These are phyloP conservation scores for Penicillium tannophilum DNA, from an alignment of 495 filamentous ascomycete genomes.

Conservation along the genomic window DNA sequence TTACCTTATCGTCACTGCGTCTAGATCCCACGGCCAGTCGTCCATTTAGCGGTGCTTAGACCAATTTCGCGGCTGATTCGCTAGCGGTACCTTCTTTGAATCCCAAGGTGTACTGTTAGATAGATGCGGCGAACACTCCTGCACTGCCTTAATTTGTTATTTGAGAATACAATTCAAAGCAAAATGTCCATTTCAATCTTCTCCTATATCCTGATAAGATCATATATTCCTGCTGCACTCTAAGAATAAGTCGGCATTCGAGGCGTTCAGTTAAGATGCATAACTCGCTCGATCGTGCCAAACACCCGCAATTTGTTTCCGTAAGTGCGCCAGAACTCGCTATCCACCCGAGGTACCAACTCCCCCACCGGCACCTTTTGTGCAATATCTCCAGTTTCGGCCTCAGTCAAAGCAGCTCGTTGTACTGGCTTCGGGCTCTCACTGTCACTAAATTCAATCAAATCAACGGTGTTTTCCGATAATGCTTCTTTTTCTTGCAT, in stretches of 20 bases:
- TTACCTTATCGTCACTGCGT: slow-evolving; percentile 68
- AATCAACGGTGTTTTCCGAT: neutral
- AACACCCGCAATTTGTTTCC: slow-evolving; percentile 68
- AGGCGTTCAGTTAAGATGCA: neutral
- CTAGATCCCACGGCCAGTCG: slow-evolving; percentile 53
- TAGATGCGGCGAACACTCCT: slow-evolving; percentile 62
- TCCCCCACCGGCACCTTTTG: slow-evolving; percentile 17
- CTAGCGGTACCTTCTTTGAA: slow-evolving; percentile 68
- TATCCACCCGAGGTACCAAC: slow-evolving; percentile 52
- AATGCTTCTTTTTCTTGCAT: neutral
- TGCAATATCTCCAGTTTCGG: slow-evolving; percentile 4
- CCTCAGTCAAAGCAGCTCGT: slow-evolving; percentile 6
- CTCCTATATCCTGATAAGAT: neutral
- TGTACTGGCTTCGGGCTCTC: neutral
- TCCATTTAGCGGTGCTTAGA: slow-evolving; percentile 69
- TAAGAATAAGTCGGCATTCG: neutral
- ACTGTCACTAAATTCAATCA: slow-evolving; percentile 5
- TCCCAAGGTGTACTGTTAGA: slow-evolving; percentile 69
- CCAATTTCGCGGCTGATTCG: slow-evolving; percentile 63
- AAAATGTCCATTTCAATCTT: neutral
- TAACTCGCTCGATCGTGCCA: slow-evolving; percentile 56
- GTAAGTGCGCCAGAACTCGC: slow-evolving; percentile 62
- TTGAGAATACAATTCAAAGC: neutral
- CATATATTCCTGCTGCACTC: neutral
- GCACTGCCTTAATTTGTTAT: slow-evolving; percentile 6